Evolutionary conservation across 768 basidiomycete species (phyloP), one percentile per base, ranked within the genome.

Genomic region (Kwoniella newhampshirensis): DNA sequence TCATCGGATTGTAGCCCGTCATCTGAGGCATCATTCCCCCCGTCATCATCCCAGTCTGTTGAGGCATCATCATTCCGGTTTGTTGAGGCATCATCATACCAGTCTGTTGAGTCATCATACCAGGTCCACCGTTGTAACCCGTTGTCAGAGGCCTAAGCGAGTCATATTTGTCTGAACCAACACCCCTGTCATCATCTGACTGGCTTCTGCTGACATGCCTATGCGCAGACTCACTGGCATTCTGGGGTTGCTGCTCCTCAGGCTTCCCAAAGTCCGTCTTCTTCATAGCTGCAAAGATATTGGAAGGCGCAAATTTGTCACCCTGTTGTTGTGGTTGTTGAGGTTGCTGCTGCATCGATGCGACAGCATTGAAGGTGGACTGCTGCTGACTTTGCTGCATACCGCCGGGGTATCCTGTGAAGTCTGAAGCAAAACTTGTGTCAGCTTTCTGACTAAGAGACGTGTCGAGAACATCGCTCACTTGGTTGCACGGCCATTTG

Each of bases 251-350:
- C 49, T 67, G 68, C 21, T 74, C 75, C 53, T 73, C 72, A 6
- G 68, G 73, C 51, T 73, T 72, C 0, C 66, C 73, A 57, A 75
- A 75, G 50, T 76, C 73, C 9, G 58, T 52, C 36, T 65, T 71
- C 67, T 78, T 78, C 80, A 80, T 80, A 21, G 74, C 68, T 9
- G 78, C 77, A 54, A 80, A 80, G 51, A 80, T 77, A 58, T 77
- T 79, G 27, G 71, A 60, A 11, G 80, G 79, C 7, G 77, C 73
- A 63, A 77, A 78, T 51, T 77, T 66, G 46, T 69, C 63, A 44
- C 59, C 54, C 23, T 59, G 37, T 26, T 55, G 55, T 30, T 67
- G 61, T 23, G 61, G 46, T 36, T 49, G 45, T 20, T 50, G 65
- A 43, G 61, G 59, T 15, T 67, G 70, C 12, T 67, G 70, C 8